Evolutionary conservation across 2,329 filamentous ascomycete genomes (phyloP), one percentile per base, ranked within the genome.

Genomic region (Neocucurbitaria cava): DNA sequence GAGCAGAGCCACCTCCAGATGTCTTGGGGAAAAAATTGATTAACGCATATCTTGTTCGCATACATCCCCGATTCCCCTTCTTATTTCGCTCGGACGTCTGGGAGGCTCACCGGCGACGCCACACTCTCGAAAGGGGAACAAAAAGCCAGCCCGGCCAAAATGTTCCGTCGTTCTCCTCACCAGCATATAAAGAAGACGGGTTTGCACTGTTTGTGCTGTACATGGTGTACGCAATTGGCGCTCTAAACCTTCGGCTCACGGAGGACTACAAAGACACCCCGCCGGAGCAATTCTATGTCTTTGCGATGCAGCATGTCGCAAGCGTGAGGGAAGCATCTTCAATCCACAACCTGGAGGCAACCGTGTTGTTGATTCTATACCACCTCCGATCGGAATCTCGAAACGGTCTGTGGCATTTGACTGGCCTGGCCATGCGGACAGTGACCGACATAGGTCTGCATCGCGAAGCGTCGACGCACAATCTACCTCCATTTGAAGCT

Each of bases 361-460:
- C 83, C 79, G 75, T 80, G 0, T 71, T 84, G 13, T 66, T 82
- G 3, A 80, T 83, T 3, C 68, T 83, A 3, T 83, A 83, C 57
- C 81, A 83, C 61, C 71, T 84, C 2, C 77, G 82, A 7, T 82
- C 79, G 1, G 76, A 79, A 9, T 81, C 81, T 0, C 81, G 79
- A 28, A 79, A 80, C 52, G 81, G 80, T 8, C 75, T 83, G 44
- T 84, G 81, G 81, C 83, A 83, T 61, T 81, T 83, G 76, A 80
- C 83, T 38, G 81, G 82, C 11, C 73, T 83, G 17, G 81, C 81
- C 2, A 83, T 83, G 79, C 77, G 81, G 36, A 83, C 79, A 7
- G 80, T 79, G 48, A 81, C 83, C 44, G 82, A 83, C 52, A 72
- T 84, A 3, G 82, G 81, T 5, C 71, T 83, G 24, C 82, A 84